These are phyloP conservation scores for Acrodontium crateriforme DNA, from an alignment of 2,329 filamentous ascomycete species.

Conservation along the genomic window DNA sequence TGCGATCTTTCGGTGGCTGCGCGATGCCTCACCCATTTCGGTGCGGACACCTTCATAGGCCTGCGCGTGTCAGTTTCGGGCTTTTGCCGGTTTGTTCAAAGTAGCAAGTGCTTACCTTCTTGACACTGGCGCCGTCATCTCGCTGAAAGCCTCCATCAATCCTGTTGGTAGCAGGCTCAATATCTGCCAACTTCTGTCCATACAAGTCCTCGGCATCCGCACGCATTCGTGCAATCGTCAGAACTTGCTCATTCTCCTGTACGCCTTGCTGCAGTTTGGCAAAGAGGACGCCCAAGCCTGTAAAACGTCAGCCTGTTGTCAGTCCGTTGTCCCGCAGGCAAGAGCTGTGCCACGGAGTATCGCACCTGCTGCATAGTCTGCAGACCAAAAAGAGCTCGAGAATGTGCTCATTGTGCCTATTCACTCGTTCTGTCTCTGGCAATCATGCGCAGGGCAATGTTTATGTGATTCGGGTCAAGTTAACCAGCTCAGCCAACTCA, in stretches of 20 bases:
- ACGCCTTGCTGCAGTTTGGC: constrained; percentile 94
- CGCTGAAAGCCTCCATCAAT: constrained; percentile 70
- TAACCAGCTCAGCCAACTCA: neutral
- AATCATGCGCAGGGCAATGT: neutral
- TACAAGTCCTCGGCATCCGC: constrained; percentile 92
- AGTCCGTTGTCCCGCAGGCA: neutral
- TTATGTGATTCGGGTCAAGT: neutral
- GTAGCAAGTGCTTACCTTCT: constrained; percentile 52
- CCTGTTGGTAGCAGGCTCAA: constrained; percentile 68
- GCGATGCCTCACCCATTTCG: constrained; percentile 83
- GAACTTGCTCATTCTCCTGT: constrained; percentile 84
- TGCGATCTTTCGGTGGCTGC: constrained; percentile 88
- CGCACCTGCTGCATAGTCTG: constrained; percentile 87
- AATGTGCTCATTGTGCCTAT: constrained; percentile 43
- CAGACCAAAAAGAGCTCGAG: constrained; percentile 92
- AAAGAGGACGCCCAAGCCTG: constrained; percentile 79
- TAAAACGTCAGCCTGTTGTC: neutral
- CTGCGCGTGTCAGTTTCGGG: constrained; percentile 31
- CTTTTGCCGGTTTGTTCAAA: neutral
- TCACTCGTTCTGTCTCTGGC: neutral
- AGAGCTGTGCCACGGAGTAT: neutral
- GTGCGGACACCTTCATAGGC: constrained; percentile 85
- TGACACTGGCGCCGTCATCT: constrained; percentile 90
- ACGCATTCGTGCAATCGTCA: constrained; percentile 83
- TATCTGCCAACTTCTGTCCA: constrained; percentile 65